These are phyloP conservation scores for Glycyrrhiza uralensis DNA, from an alignment of 306 rosid species.

Conservation along the genomic window DNA sequence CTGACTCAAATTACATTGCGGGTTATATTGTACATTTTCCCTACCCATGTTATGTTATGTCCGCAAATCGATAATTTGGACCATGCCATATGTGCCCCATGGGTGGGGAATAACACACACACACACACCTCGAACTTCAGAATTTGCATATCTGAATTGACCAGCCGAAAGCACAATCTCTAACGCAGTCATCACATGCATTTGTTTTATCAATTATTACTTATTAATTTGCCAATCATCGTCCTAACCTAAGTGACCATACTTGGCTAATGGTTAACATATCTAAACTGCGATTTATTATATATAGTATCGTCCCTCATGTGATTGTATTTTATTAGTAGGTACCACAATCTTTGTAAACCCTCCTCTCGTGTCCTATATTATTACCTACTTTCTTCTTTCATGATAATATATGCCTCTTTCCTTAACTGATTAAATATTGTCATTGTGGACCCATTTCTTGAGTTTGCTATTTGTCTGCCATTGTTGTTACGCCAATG, in stretches of 20 bases:
- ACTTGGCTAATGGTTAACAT: not conserved
- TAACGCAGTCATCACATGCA: not conserved
- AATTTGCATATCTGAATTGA: not conserved
- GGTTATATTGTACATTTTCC: no score
- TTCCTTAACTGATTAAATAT: not conserved
- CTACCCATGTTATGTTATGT: no score
- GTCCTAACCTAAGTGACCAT: not conserved
- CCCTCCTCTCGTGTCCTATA: no score
- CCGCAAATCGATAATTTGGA: not conserved
- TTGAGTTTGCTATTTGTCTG: not conserved
- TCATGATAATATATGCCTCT: no score
- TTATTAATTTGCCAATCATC: not conserved
- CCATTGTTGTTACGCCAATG: not conserved
- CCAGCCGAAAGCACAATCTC: constrained; percentile 18
- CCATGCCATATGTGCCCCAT: constrained; percentile 12
- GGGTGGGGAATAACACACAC: no score
- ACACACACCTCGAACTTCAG: no score
- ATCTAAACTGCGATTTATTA: not conserved
- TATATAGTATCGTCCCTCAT: not conserved
- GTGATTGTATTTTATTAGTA: not conserved
- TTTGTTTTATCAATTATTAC: not conserved
- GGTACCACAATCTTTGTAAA: not conserved
- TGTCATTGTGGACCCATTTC: not conserved
- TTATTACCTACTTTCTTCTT: not conserved
- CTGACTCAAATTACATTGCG: no score